phyloP scores from a whole-genome alignment of 140 eudicot genomes.

The Stevia rebaudiana region DNA sequence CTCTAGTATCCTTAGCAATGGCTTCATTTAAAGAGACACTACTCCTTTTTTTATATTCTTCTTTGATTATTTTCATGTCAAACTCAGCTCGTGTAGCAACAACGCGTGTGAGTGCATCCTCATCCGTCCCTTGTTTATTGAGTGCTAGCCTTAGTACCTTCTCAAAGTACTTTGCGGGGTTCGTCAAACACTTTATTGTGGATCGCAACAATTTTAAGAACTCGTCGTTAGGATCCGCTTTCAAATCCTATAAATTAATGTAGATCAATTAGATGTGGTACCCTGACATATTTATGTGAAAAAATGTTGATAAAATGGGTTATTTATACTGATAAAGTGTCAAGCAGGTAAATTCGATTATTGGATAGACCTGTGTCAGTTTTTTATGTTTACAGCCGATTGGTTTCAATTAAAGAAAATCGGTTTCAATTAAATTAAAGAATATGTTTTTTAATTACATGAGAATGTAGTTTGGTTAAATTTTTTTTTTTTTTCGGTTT shows the following conservation, averaged over 20 bases:
- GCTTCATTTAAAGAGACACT: slow-evolving; percentile 56
- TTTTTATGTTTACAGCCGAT: too few relatives aligned
- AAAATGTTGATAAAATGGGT: not conserved
- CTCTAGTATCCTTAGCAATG: slow-evolving; percentile 64
- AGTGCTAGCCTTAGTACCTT: slow-evolving; percentile 50
- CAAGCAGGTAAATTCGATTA: not conserved
- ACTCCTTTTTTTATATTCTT: slow-evolving; percentile 50
- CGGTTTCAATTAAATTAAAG: too few relatives aligned
- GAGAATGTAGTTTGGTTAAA: too few relatives aligned
- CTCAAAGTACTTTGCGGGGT: slow-evolving; percentile 69
- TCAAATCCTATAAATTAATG: slow-evolving; percentile 41
- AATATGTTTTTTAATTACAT: too few relatives aligned
- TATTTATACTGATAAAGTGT: too few relatives aligned
- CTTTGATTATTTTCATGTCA: slow-evolving; percentile 71
- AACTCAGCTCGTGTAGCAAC: slow-evolving; percentile 74
- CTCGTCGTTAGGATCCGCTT: slow-evolving; percentile 54
- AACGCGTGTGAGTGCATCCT: slow-evolving; percentile 62
- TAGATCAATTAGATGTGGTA: not conserved
- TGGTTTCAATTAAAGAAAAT: too few relatives aligned
- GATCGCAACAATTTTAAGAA: slow-evolving; percentile 44
- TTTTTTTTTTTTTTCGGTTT: too few relatives aligned
- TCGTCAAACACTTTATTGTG: slow-evolving; percentile 43
- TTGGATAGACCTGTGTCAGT: too few relatives aligned
- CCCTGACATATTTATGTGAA: not conserved
- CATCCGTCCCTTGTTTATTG: slow-evolving; percentile 65